Conservation (phyloP, 1,284 basidiomycete genomes). For the Porogramme epimiltina region DNA sequence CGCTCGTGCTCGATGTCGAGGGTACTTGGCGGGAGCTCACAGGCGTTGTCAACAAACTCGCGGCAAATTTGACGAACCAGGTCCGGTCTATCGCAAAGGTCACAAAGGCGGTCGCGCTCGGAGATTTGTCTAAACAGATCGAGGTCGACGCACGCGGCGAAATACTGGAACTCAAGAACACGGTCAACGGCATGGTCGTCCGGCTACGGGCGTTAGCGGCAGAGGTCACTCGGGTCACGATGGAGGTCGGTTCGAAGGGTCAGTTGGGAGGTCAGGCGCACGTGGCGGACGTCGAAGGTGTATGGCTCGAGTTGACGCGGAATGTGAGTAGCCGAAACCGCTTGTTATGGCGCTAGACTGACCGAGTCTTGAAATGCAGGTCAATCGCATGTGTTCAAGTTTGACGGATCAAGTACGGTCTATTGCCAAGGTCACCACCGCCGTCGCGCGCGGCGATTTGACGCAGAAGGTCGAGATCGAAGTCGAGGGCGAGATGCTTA, state of each 20-base stretch:
- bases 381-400: constrained; percentile 92
- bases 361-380: too few relatives aligned
- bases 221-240: constrained; percentile 94
- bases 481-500: constrained; percentile 92
- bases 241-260: constrained; percentile 91
- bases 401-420: constrained; percentile 94
- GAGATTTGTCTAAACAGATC: constrained; percentile 95
- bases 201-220: constrained; percentile 87
- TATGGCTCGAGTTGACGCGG: constrained; percentile 90
- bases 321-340: constrained; percentile 60
- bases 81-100: constrained; percentile 94
- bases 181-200: constrained; percentile 97
- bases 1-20: constrained; percentile 89
- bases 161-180: constrained; percentile 96
- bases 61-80: constrained; percentile 94
- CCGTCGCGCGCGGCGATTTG: constrained; percentile 88
- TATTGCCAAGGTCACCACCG: constrained; percentile 91
- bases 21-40: constrained; percentile 94
- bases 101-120: constrained; percentile 97
- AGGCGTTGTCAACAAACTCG: constrained; percentile 88
- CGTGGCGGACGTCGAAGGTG: constrained; percentile 93
- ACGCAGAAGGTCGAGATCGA: constrained; percentile 89
- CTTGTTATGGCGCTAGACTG: constrained; percentile 10
- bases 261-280: constrained; percentile 91
- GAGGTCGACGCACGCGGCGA: constrained; percentile 97